Evolutionary conservation across 1,139 yeast genomes (phyloP).

Genomic region (Protomyces macrosporus): DNA sequence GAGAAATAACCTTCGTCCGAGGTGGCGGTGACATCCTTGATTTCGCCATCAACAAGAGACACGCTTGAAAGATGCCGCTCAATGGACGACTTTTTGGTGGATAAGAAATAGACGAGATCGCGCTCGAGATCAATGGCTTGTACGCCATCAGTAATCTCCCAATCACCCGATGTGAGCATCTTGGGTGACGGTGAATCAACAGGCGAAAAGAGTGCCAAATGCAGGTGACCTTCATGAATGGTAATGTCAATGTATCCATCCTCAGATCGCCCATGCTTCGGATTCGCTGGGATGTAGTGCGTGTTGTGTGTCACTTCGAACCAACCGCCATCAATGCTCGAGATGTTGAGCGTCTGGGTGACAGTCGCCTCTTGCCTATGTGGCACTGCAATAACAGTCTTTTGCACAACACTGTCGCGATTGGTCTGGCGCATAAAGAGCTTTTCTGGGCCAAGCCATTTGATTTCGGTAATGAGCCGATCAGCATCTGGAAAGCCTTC

Average conservation of each 20-base stretch:
- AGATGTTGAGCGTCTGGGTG: conserved; percentile 42
- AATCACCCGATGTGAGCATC: conserved; percentile 55
- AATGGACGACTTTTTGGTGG: conserved; percentile 54
- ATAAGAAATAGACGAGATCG: conserved; percentile 56
- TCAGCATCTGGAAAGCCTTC: conserved; percentile 44
- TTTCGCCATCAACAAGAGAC: conserved; percentile 43
- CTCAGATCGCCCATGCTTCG: conserved; percentile 39
- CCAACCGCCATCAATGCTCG: conserved; percentile 51
- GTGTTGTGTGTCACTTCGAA: conserved; percentile 80
- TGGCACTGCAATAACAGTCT: conserved; percentile 51
- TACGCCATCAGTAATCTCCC: conserved; percentile 64
- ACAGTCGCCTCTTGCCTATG: conserved; percentile 44
- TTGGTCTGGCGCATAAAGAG: conserved; percentile 65
- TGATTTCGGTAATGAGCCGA: conserved; percentile 60
- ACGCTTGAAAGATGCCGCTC: conserved; percentile 56
- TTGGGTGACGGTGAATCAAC: conserved; percentile 47
- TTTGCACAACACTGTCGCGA: conserved; percentile 58
- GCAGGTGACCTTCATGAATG: conserved; percentile 59
- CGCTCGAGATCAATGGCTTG: conserved; percentile 52
- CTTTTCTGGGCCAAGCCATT: conserved; percentile 57
- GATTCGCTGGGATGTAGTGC: conserved; percentile 59
- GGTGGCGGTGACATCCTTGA: conserved; percentile 52
- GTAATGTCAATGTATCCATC: conserved; percentile 70
- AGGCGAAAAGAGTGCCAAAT: conserved; percentile 60
- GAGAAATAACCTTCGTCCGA: conserved; percentile 59